Percentiles rank a stretch among this genome's conserved stretches.
phyloP scores from a whole-genome alignment of 1,284 basidiomycete species.

The Phenoliferia sp. region DNA sequence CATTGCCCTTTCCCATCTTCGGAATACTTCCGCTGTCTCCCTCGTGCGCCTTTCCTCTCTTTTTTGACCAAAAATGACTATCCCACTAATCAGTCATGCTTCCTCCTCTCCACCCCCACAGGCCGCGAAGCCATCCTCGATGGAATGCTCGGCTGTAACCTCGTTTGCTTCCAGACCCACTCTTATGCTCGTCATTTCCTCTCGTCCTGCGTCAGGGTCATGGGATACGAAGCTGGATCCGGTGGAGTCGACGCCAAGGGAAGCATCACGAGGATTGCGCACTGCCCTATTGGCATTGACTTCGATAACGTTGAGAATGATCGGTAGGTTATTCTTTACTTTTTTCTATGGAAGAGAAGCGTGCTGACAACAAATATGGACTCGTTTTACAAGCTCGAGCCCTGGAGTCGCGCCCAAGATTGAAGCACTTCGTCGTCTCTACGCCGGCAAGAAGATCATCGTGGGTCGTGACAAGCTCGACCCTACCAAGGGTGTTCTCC shows the following conservation, averaged over 20 bases:
- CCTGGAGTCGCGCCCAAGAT: constrained; percentile 85
- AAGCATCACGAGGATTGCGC: constrained; percentile 74
- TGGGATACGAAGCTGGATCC: constrained; percentile 83
- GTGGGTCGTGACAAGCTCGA: constrained; percentile 98
- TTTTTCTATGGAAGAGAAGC: not conserved
- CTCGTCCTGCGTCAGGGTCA: constrained; percentile 90
- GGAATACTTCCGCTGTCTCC: constrained; percentile 91
- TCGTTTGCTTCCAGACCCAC: constrained; percentile 91
- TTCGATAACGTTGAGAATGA: constrained; percentile 82
- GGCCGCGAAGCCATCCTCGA: constrained; percentile 88
- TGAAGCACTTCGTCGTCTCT: constrained; percentile 74
- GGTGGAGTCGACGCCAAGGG: constrained; percentile 85
- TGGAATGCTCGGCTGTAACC: constrained; percentile 95
- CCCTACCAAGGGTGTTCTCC: constrained; percentile 93
- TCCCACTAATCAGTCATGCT: not conserved
- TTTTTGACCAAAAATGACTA: not conserved
- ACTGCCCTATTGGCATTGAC: constrained; percentile 97
- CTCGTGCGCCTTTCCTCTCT: constrained; percentile 53
- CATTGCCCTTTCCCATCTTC: constrained; percentile 97
- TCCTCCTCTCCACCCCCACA: constrained; percentile 33
- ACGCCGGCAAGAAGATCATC: constrained; percentile 97
- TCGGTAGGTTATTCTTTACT: constrained; percentile 50
- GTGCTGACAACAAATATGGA: not conserved
- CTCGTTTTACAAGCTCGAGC: constrained; percentile 50
- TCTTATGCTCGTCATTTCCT: constrained; percentile 94